A percentile compares a stretch with the other conserved stretches of the same genome.
These are phyloP conservation scores for Ascoidea asiatica DNA, from an alignment of 805 yeast genomes.

Conservation along the genomic window DNA sequence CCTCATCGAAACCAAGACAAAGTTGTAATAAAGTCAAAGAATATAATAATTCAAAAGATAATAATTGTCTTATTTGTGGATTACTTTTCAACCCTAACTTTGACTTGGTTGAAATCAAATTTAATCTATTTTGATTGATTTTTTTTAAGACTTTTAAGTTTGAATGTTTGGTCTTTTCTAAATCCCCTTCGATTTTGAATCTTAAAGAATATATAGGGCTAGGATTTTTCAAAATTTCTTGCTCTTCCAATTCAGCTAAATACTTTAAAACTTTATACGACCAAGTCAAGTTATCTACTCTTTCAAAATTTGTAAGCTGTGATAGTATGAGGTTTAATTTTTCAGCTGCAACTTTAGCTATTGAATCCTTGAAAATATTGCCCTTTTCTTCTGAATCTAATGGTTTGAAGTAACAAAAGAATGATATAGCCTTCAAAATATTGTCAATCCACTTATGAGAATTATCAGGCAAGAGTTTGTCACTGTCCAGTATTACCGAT, in stretches of 20 bases:
- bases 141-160: constrained; percentile 34
- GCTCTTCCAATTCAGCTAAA: constrained; percentile 16
- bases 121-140: constrained; percentile 23
- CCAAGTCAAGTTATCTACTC: constrained; percentile 42
- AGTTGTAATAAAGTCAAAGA: constrained; percentile 62
- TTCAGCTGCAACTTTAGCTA: constrained; percentile 36
- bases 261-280: constrained; percentile 36
- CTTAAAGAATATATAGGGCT: constrained; percentile 14
- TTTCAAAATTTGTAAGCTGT: constrained; percentile 32
- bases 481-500: constrained; percentile 29
- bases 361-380: constrained; percentile 11
- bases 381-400: constrained; percentile 9
- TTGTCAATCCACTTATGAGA: constrained; percentile 17
- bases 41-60: constrained; percentile 62
- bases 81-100: constrained; percentile 9
- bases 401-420: constrained; percentile 6
- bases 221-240: constrained; percentile 9
- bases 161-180: constrained; percentile 31
- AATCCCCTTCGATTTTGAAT: constrained; percentile 43
- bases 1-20: constrained; percentile 50
- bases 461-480: not conserved
- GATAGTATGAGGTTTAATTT: constrained; percentile 58
- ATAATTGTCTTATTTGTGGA: constrained; percentile 21
- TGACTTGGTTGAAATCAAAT: constrained; percentile 13
- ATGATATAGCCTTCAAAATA: constrained; percentile 18